A percentile compares a stretch with the other conserved stretches of the same genome.
Conservation (phyloP, 441 rosid species). For the Erodium trifolium region DNA sequence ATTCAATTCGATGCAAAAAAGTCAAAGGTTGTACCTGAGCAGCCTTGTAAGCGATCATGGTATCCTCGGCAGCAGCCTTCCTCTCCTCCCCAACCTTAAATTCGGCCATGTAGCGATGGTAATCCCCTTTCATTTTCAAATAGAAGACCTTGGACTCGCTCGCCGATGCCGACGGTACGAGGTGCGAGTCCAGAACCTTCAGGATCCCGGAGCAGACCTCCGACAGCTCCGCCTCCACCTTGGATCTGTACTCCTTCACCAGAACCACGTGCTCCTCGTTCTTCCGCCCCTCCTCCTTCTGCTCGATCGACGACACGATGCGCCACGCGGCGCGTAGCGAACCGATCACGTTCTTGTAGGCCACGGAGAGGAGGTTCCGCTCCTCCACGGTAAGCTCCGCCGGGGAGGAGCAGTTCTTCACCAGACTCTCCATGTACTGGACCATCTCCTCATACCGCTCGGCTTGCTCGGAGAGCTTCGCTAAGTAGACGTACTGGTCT, state of each 20-base stretch:
- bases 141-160: slow-evolving; percentile 42
- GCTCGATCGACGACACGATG: slow-evolving; percentile 28
- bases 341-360: slow-evolving; percentile 45
- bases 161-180: slow-evolving; percentile 31
- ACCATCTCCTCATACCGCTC: slow-evolving; percentile 36
- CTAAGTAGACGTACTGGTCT: slow-evolving; percentile 45
- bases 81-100: slow-evolving; percentile 39
- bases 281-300: slow-evolving; percentile 30
- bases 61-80: slow-evolving; percentile 38
- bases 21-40: slow-evolving; percentile 27
- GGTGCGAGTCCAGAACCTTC: slow-evolving; percentile 32
- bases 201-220: slow-evolving; percentile 32
- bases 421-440: slow-evolving; percentile 35
- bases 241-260: slow-evolving; percentile 38
- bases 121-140: slow-evolving; percentile 46
- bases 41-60: slow-evolving; percentile 36
- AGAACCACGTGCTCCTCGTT: slow-evolving; percentile 45
- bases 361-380: slow-evolving; percentile 44
- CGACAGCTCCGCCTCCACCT: slow-evolving; percentile 33
- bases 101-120: slow-evolving; percentile 39
- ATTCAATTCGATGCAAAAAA: no score
- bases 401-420: slow-evolving; percentile 27
- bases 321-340: slow-evolving; percentile 44
- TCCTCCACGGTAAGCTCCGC: slow-evolving; percentile 41
- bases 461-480: slow-evolving; percentile 29